Evolutionary conservation across 441 rosid genomes (phyloP).

Genomic region (Jatropha multifida): DNA sequence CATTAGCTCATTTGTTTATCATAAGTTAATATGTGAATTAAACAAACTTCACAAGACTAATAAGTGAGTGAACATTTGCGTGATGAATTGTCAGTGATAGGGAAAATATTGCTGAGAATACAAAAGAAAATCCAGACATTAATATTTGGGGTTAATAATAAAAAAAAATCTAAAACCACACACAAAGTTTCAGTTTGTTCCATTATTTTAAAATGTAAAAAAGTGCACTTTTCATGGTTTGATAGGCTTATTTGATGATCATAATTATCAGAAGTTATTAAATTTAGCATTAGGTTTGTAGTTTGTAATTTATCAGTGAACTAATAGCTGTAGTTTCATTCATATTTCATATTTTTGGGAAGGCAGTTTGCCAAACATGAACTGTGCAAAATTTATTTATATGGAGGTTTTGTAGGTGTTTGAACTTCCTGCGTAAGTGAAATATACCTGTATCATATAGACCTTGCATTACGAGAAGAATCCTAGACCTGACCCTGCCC

Average conservation of each 20-base stretch:
- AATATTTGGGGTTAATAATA: neutral
- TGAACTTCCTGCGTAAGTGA: neutral
- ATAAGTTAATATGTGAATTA: neutral
- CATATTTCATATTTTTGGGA: neutral
- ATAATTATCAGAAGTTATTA: neutral
- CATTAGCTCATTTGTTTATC: neutral
- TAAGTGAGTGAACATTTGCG: too few relatives aligned
- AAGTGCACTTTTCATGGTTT: neutral
- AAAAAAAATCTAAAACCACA: neutral
- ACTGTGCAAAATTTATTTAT: neutral
- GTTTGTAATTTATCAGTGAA: too few relatives aligned
- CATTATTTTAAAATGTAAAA: neutral
- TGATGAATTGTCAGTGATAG: too few relatives aligned
- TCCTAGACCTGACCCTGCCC: too few relatives aligned
- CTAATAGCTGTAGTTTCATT: neutral
- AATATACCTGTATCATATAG: neutral
- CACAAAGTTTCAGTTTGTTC: neutral
- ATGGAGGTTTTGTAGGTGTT: neutral
- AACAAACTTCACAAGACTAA: too few relatives aligned
- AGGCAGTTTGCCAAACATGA: neutral
- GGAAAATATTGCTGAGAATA: neutral
- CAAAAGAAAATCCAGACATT: neutral
- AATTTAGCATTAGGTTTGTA: neutral
- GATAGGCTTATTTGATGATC: neutral
- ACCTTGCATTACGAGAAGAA: neutral